Conservation (phyloP, 108 stramenopile species). For the Discostella pseudostelligera region DNA sequence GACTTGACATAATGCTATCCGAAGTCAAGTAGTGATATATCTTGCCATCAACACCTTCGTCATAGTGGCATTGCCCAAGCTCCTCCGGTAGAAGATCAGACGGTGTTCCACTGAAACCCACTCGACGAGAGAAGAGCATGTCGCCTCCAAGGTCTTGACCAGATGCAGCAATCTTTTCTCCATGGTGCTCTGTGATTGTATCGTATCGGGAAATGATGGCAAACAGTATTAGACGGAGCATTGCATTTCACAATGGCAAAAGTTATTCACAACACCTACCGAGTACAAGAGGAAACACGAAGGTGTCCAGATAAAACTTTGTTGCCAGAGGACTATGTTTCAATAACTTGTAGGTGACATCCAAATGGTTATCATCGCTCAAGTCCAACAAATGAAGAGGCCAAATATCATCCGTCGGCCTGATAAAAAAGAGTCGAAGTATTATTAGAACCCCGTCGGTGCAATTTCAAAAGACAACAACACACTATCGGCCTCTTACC, state of each 20-base stretch:
- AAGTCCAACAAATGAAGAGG: conserved; percentile 96
- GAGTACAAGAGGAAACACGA: conserved; percentile 91
- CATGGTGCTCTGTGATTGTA: conserved; percentile 89
- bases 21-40: conserved; percentile 92
- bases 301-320: conserved; percentile 87
- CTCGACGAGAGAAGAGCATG: conserved; percentile 91
- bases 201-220: neutral
- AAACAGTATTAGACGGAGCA: neutral
- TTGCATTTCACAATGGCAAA: neutral
- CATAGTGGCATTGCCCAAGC: conserved; percentile 96
- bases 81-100: conserved; percentile 97
- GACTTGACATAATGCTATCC: conserved; percentile 78
- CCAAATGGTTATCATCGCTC: conserved; percentile 94
- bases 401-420: conserved; percentile 93
- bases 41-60: conserved; percentile 96
- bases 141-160: conserved; percentile 98
- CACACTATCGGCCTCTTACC: conserved; percentile 43
- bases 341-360: conserved; percentile 87
- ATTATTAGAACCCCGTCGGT: neutral
- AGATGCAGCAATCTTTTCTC: conserved; percentile 94
- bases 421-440: neutral
- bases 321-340: conserved; percentile 81
- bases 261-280: neutral
- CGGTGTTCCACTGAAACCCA: conserved; percentile 99
- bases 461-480: neutral